Evolutionary conservation across 164 flowering plant species (phyloP).

Genomic region (Hamamelis virginiana): DNA sequence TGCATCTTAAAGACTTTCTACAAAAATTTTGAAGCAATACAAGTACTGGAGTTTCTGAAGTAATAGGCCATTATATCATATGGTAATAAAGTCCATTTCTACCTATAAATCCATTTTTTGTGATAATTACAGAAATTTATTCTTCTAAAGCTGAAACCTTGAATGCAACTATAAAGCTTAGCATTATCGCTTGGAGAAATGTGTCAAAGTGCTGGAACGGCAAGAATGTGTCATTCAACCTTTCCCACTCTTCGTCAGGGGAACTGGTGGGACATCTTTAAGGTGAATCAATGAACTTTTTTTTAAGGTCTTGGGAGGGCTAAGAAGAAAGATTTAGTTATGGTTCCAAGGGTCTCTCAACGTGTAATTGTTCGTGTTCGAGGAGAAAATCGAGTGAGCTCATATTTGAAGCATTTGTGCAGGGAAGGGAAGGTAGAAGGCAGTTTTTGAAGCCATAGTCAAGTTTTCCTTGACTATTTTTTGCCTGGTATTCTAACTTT

Average conservation of each 20-base stretch:
- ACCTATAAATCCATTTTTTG: not conserved
- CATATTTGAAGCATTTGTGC: constrained; percentile 21
- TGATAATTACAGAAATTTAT: not conserved
- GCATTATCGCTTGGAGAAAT: too few species aligned
- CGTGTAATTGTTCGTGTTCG: not conserved
- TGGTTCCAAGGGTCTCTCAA: constrained; percentile 10
- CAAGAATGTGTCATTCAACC: constrained; percentile 5
- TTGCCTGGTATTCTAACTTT: too few species aligned
- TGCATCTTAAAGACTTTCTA: too few species aligned
- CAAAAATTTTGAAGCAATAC: too few species aligned
- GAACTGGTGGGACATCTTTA: not conserved
- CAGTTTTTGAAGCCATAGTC: constrained; percentile 18
- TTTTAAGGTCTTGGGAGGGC: constrained; percentile 1
- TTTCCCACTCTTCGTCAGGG: not conserved
- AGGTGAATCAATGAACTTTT: too few species aligned
- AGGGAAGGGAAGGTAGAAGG: constrained; percentile 22
- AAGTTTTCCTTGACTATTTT: too few species aligned
- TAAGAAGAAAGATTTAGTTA: constrained; percentile 1
- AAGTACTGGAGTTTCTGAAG: too few species aligned
- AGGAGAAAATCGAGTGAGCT: not conserved
- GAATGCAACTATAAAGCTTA: too few species aligned
- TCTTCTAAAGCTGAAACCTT: not conserved
- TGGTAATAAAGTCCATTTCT: too few species aligned
- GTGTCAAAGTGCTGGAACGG: constrained; percentile 12
- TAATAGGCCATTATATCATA: too few species aligned